These are phyloP conservation scores for Taxawa tesnikishii DNA, from an alignment of 2,329 filamentous ascomycete genomes.

Conservation along the genomic window DNA sequence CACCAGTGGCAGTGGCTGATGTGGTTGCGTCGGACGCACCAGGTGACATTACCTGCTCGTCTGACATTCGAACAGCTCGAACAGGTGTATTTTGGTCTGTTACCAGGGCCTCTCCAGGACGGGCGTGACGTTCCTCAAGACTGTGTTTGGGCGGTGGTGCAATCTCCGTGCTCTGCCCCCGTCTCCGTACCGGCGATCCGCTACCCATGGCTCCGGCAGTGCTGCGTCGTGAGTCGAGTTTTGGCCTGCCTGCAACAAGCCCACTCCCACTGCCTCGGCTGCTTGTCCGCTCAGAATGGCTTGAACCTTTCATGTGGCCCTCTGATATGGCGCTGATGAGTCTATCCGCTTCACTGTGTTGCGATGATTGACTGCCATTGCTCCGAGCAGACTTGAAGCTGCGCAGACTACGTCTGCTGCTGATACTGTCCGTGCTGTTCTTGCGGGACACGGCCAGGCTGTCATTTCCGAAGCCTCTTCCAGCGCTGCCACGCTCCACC, in stretches of 20 bases:
- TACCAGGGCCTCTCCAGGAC: slow-evolving; percentile 26
- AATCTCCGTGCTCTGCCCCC: slow-evolving; percentile 13
- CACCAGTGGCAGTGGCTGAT: not conserved
- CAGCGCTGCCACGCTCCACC: slow-evolving; percentile 35
- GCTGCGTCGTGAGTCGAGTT: slow-evolving; percentile 16
- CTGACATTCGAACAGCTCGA: slow-evolving; percentile 33
- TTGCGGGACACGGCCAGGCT: slow-evolving; percentile 14
- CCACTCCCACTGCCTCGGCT: slow-evolving; percentile 9
- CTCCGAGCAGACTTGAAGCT: slow-evolving; percentile 30
- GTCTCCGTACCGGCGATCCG: slow-evolving; percentile 8
- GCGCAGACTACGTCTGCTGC: slow-evolving; percentile 38
- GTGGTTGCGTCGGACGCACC: no score
- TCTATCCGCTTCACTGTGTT: slow-evolving; percentile 50
- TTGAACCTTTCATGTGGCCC: slow-evolving; percentile 25
- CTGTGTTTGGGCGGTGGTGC: slow-evolving; percentile 12
- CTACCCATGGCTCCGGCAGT: slow-evolving; percentile 6
- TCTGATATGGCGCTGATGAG: slow-evolving; percentile 61
- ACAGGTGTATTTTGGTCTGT: slow-evolving; percentile 29
- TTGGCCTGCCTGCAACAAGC: slow-evolving; percentile 10
- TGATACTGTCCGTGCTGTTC: slow-evolving; percentile 31
- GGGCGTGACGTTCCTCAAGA: slow-evolving; percentile 30
- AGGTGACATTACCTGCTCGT: slow-evolving; percentile 18
- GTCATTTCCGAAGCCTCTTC: slow-evolving; percentile 8
- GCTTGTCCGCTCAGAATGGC: slow-evolving; percentile 8
- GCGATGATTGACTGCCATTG: slow-evolving; percentile 15